Base-by-base conservation (phyloP, 2,329 filamentous ascomycete species). In the Madurella mycetomatis region DNA sequence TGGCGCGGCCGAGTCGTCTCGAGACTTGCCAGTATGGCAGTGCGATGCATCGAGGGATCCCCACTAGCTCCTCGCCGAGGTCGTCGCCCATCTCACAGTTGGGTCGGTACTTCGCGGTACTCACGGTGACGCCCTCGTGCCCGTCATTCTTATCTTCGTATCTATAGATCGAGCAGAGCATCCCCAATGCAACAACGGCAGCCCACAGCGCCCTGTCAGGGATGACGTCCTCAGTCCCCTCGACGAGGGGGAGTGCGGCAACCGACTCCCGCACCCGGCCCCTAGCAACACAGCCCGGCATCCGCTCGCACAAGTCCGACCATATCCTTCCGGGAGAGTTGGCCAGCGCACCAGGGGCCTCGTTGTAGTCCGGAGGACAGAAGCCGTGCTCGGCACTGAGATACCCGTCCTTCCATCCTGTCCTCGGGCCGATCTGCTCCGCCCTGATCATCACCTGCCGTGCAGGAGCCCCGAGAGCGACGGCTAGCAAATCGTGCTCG, bases 401-500 rank as follows among this genome's bases (percentile, higher is more conserved):
- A 60, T 77, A 80, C 0, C 77, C 76, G 55, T 81, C 79, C 47
- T 75, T 70, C 77, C 77, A 82, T 16, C 79, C 78, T 0, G 75
- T 79, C 34, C 65, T 64, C 0, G 72, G 67, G 0, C 78, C 78
- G n/a, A 81, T 74, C 32, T 79, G 74, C 59, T 81, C 76, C 12
- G 78, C 78, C 39, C 78, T 67, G 19, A 78, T 64, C 53, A 81
- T 75, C 4, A 82, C 78, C 61, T 80, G 78, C 11, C 78, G 73
- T 18, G 77, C 78, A 1, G 79, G 78, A 0, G 78, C 78, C 1
- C 79, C 78, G 5, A 81, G 70, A 1, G 78, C 78, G 5, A 78
- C 71, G 13, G 78, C 78, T 1, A 81, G 69, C 4, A 81, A 64
- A 48, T 79, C 75, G 31, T 74, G 71, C 51, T 80, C 77, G 49